Percentiles rank a stretch among this genome's conserved stretches.
These are phyloP conservation scores for Anisogramma anomala DNA, from an alignment of 2,329 filamentous ascomycete genomes.

Conservation along the genomic window DNA sequence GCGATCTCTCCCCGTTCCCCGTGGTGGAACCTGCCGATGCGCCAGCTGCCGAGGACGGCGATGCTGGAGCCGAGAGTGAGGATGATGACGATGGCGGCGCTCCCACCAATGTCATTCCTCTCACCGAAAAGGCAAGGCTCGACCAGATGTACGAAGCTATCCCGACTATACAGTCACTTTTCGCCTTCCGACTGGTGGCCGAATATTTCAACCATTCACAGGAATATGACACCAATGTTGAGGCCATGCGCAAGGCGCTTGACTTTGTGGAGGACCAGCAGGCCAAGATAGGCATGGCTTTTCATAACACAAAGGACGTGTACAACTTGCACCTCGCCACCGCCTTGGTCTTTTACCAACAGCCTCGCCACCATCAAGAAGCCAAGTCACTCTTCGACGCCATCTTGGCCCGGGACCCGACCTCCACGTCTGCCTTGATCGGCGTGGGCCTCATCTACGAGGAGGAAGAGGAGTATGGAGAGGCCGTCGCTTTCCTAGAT, in stretches of 20 bases:
- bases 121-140: constrained; percentile 67
- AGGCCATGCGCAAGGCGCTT: constrained; percentile 66
- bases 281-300: constrained; percentile 53
- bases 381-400: constrained; percentile 76
- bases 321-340: constrained; percentile 71
- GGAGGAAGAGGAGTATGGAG: constrained; percentile 78
- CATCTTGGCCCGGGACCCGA: constrained; percentile 63
- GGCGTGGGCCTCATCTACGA: constrained; percentile 86
- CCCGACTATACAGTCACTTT: constrained; percentile 53
- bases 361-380: constrained; percentile 79
- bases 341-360: constrained; percentile 81
- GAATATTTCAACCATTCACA: constrained; percentile 77
- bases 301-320: constrained; percentile 61
- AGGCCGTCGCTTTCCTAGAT: constrained; percentile 70
- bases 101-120: constrained; percentile 41
- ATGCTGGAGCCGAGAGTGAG: constrained; percentile 41
- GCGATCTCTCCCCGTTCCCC: constrained; percentile 74
- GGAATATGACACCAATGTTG: constrained; percentile 71
- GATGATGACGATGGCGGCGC: constrained; percentile 47
- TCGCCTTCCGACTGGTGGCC: constrained; percentile 73
- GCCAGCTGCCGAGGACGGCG: constrained; percentile 23
- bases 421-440: constrained; percentile 70
- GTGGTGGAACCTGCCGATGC: constrained; percentile 20
- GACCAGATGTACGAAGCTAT: constrained; percentile 70
- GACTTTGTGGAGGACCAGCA: constrained; percentile 48